Base-by-base conservation (phyloP, 2,329 filamentous ascomycete species). In the Sporothrix luriei region DNA sequence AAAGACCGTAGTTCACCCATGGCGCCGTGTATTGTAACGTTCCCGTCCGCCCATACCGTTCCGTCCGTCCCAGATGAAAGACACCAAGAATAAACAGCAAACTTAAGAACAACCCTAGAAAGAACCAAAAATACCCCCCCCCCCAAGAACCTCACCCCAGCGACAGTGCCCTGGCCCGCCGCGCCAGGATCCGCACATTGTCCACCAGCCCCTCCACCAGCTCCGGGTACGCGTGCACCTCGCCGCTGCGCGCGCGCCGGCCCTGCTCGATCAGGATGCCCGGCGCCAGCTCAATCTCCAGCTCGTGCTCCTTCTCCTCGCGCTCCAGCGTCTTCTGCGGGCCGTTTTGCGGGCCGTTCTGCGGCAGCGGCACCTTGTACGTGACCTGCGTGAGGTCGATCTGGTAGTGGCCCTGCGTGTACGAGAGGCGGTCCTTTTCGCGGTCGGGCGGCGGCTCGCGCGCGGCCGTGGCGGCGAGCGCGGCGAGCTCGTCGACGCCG, bases 381-480 rank as follows among this genome's bases (percentile, higher is more conserved):
- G 88, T 91, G 54, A 99, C 95, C 78, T 97, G 94, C 0, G 95
- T 99, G 66, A 99, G 82, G 79, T 99, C 95, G 74, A 99, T 86
- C 77, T 95, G 92, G 77, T 96, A 97, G 68, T 88, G 88, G 52
- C 93, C 85, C 78, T 98, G 96, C 11, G 85, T 89, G 80, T 99
- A 99, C 77, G 92, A 96, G 77, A 99, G 83, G 21, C 95, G 88
- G 79, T 99, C 94, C 79, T 99, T 99, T 74, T 88, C 89, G 7
- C 94, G 88, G 75, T 92, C 89, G 7, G 84, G 81, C 73, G 79
- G 78, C 38, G 76, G 75, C 76, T 82, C 75, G 76, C 83, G 73
- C 69, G 78, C n/a, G n/a, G n/a, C 73, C 74, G 79, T 68, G 73
- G 77, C 75, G 54, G 75, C 78, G 62, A 80, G 69, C 29, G 78